Evolutionary conservation across 352 stramenopile species (phyloP).

Genomic region (Phytophthora ramorum): DNA sequence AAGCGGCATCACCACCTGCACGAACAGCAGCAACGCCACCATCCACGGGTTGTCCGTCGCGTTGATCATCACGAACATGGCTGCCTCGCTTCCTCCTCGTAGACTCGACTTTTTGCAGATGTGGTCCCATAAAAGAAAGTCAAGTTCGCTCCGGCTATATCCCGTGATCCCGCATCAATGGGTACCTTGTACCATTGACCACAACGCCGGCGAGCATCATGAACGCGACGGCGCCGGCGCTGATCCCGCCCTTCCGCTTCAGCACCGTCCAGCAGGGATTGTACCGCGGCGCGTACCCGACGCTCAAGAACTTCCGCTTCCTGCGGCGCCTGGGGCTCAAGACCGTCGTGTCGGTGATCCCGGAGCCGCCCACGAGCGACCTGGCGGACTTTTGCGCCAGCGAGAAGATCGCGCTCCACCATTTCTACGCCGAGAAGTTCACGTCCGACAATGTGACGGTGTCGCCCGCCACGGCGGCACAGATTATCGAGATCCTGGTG

Average conservation of each 20-base stretch:
- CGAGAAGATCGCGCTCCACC: constrained; percentile 76
- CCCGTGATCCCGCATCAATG: constrained; percentile 16
- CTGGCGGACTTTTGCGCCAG: constrained; percentile 72
- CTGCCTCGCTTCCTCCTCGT: neutral
- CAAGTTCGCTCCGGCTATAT: constrained; percentile 7
- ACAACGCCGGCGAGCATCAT: constrained; percentile 12
- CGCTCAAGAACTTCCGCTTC: constrained; percentile 90
- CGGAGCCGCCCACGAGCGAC: constrained; percentile 80
- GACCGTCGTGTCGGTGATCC: constrained; percentile 83
- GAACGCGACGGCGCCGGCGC: constrained; percentile 62
- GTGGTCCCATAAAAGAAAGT: constrained; percentile 3
- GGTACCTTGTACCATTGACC: constrained; percentile 27
- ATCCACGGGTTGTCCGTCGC: constrained; percentile 84
- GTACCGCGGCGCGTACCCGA: constrained; percentile 85
- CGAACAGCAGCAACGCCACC: constrained; percentile 77
- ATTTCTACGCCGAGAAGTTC: constrained; percentile 90
- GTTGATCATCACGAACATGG: constrained; percentile 85
- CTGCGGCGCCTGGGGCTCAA: constrained; percentile 75
- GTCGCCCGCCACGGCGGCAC: constrained; percentile 67
- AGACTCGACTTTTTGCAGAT: constrained; percentile 5
- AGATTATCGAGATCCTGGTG: constrained; percentile 83
- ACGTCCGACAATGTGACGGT: constrained; percentile 89
- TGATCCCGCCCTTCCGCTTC: constrained; percentile 90
- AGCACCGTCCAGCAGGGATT: constrained; percentile 83
- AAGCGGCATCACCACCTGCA: constrained; percentile 77